A percentile compares a stretch with the other conserved stretches of the same genome.
Conservation (phyloP, 2,329 filamentous ascomycete species). For the Didymella glomerata region DNA sequence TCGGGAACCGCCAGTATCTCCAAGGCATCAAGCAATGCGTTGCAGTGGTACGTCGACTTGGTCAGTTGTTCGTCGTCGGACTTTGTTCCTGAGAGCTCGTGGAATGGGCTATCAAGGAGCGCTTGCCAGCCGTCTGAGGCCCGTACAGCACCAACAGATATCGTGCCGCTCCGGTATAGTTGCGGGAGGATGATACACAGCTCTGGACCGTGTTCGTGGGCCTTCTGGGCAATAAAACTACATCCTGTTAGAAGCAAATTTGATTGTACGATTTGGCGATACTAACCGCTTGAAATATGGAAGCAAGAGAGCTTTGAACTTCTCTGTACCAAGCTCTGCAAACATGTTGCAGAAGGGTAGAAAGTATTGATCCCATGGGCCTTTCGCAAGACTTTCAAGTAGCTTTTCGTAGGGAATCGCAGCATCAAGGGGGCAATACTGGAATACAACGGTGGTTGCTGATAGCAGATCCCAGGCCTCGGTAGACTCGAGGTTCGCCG, state of each 20-base stretch:
- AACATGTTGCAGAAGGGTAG: conserved; percentile 86
- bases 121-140: conserved; percentile 43
- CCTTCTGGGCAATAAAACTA: conserved; percentile 71
- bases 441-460: conserved; percentile 70
- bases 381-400: conserved; percentile 70
- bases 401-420: conserved; percentile 74
- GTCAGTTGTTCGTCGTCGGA: conserved; percentile 19
- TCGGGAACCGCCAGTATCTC: conserved; percentile 32
- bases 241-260: conserved; percentile 34
- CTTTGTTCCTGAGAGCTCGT: conserved; percentile 55
- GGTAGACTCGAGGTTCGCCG: conserved; percentile 37
- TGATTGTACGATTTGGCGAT: background rate
- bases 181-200: conserved; percentile 44
- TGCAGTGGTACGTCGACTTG: conserved; percentile 38
- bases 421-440: conserved; percentile 79
- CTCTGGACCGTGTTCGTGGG: conserved; percentile 42
- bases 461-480: conserved; percentile 53
- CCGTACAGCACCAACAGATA: conserved; percentile 31
- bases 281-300: conserved; percentile 79
- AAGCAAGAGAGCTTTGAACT: conserved; percentile 81
- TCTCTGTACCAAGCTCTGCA: conserved; percentile 73
- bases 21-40: conserved; percentile 41
- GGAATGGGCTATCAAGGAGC: conserved; percentile 72
- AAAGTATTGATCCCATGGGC: conserved; percentile 75
- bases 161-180: conserved; percentile 34